Evolutionary conservation across 352 stramenopile species (phyloP), one percentile per base, ranked within the genome.

Genomic region (Globisporangium nagaii): DNA sequence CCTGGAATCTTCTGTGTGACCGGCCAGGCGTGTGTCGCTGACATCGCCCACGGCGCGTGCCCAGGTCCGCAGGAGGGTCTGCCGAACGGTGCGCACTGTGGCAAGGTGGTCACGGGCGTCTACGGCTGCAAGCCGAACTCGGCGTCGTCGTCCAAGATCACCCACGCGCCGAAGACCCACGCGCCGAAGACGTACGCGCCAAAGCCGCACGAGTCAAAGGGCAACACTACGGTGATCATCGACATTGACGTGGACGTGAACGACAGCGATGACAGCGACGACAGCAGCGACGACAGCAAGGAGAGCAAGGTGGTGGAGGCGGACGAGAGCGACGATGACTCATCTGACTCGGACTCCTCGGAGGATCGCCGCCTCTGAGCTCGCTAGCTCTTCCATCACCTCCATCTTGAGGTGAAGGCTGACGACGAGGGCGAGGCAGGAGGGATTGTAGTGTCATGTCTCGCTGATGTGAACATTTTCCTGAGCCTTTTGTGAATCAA

Each of bases 171-270:
- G 91, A 98, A 55, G 95, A 98, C 81, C 72, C 98, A 25, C 88
- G 79, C 39, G 1, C 17, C 35, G 1, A n/a, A n/a, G n/a, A n/a
- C n/a, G n/a, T n/a, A 88, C 79, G 60, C 71, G 85, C 84, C 27
- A 90, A 98, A 55, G 95, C 98, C 81, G 71, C 98, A 25, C 88
- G 79, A 36, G 1, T 8, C 35, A n/a, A n/a, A n/a, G 1, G 35
- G 35, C 15, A 22, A 48, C 25, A 13, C 24, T 1, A 30, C 27
- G 12, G 41, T 48, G 24, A 97, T 98, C 60, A 95, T 88, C 60
- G 98, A 98, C 73, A 96, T 98, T 62, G 87, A 97, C 52, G 75
- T 88, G 34, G 73, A 93, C 30, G 73, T 87, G 58, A 56, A 79
- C 17, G n/a, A n/a, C n/a, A 71, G 90, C 17, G 41, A 88, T 1